Conservation (phyloP, 176 grass and related monocot species). For the Coix lacrymajobi region DNA sequence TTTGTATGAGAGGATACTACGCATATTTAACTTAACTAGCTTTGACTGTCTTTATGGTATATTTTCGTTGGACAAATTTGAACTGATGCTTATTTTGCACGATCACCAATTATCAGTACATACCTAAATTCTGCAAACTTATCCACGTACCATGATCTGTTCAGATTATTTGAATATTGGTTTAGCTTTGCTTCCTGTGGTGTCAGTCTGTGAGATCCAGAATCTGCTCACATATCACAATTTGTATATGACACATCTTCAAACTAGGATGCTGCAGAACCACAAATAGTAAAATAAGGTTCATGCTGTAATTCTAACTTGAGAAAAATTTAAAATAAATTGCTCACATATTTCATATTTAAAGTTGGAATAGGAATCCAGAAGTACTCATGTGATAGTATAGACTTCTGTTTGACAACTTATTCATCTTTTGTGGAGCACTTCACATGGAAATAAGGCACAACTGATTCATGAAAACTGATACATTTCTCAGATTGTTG, state of each 20-base stretch:
- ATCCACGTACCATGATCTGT: background rate
- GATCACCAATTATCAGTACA: background rate
- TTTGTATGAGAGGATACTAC: background rate
- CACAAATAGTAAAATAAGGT: constrained; percentile 7
- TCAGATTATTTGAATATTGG: background rate
- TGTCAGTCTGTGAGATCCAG: background rate
- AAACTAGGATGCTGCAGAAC: background rate
- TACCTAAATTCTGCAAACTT: background rate
- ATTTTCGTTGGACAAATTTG: background rate
- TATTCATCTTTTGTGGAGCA: background rate
- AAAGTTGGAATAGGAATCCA: background rate
- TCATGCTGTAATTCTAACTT: background rate
- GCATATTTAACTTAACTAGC: background rate
- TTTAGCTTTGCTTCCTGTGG: background rate
- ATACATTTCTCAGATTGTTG: background rate
- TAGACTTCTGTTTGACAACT: background rate
- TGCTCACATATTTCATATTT: background rate
- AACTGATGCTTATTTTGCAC: background rate
- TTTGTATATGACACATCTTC: background rate
- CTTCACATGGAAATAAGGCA: background rate
- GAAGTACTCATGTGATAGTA: background rate
- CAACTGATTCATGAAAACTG: background rate
- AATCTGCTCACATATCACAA: background rate
- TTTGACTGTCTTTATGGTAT: background rate
- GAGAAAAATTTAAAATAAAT: background rate